Conservation (phyloP, 805 yeast species). For the Ogataea haglerorum region DNA sequence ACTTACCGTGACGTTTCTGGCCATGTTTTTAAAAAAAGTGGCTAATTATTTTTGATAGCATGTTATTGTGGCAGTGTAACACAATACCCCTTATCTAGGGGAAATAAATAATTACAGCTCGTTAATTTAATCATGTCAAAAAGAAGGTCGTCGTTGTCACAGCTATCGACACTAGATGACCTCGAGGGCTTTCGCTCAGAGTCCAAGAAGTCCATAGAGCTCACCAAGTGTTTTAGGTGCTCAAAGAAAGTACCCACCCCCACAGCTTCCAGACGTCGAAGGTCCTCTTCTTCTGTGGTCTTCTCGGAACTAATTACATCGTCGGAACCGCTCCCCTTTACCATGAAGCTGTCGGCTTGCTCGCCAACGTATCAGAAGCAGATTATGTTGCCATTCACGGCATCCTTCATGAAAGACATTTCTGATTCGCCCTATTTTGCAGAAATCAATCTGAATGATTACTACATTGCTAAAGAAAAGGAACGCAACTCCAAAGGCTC, state of each 20-base stretch:
- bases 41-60: not conserved
- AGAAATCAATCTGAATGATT: conserved; percentile 27
- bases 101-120: not conserved
- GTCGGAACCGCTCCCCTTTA: conserved; percentile 26
- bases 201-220: not conserved
- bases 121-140: conserved; percentile 2
- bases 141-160: conserved; percentile 26
- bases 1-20: conserved; percentile 1
- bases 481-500: conserved; percentile 3
- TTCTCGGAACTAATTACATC: conserved; percentile 20
- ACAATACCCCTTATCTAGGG: conserved; percentile 1
- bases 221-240: conserved; percentile 5
- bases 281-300: conserved; percentile 24
- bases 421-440: conserved; percentile 33
- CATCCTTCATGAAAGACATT: conserved; percentile 19
- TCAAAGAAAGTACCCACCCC: conserved; percentile 11
- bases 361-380: conserved; percentile 10
- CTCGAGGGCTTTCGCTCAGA: conserved; percentile 2
- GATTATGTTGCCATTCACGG: conserved; percentile 24
- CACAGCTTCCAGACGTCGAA: conserved; percentile 13
- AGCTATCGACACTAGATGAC: conserved; percentile 18
- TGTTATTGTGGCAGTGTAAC: conserved; percentile 4
- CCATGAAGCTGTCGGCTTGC: conserved; percentile 26
- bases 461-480: conserved; percentile 22
- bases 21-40: conserved; percentile 1